Percentiles rank a stretch among this genome's conserved stretches.
phyloP scores from a whole-genome alignment of 352 stramenopile species.

The Salisapilia sapeloensis region DNA sequence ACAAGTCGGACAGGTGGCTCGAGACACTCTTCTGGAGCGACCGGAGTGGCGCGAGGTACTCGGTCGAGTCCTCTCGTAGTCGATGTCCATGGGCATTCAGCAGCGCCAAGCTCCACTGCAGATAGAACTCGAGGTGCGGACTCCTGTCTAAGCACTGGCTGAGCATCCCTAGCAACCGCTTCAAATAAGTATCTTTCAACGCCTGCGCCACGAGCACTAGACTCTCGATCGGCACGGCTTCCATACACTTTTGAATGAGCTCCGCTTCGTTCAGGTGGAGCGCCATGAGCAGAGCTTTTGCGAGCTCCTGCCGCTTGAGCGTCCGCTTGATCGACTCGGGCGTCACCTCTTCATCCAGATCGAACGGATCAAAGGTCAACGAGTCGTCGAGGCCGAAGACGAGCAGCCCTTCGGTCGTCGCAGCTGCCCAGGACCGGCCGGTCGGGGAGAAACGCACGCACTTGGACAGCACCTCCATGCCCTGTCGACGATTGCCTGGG shows the following conservation, averaged over 20 bases:
- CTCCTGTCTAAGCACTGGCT: constrained; percentile 85
- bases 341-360: constrained; percentile 96
- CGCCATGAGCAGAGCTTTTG: constrained; percentile 90
- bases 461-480: constrained; percentile 80
- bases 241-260: constrained; percentile 85
- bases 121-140: constrained; percentile 95
- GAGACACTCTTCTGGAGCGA: constrained; percentile 78
- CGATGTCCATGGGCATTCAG: constrained; percentile 87
- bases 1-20: constrained; percentile 67
- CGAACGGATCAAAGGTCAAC: constrained; percentile 97
- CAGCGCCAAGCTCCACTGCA: constrained; percentile 90
- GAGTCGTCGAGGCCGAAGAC: constrained; percentile 94
- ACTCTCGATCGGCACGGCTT: constrained; percentile 77
- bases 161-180: constrained; percentile 85
- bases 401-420: constrained; percentile 95
- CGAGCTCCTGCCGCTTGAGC: constrained; percentile 79
- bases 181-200: constrained; percentile 84
- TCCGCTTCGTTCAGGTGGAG: constrained; percentile 94
- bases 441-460: constrained; percentile 95
- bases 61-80: constrained; percentile 54
- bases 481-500: constrained; percentile 72
- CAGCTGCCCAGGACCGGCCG: constrained; percentile 90
- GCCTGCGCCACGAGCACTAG: constrained; percentile 85
- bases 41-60: constrained; percentile 69
- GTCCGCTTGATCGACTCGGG: constrained; percentile 83